Percentiles rank a stretch among this genome's conserved stretches.
Evolutionary conservation across 225 moss, liverwort and hornwort species (phyloP).

Genomic region (Polytrichum commune): DNA sequence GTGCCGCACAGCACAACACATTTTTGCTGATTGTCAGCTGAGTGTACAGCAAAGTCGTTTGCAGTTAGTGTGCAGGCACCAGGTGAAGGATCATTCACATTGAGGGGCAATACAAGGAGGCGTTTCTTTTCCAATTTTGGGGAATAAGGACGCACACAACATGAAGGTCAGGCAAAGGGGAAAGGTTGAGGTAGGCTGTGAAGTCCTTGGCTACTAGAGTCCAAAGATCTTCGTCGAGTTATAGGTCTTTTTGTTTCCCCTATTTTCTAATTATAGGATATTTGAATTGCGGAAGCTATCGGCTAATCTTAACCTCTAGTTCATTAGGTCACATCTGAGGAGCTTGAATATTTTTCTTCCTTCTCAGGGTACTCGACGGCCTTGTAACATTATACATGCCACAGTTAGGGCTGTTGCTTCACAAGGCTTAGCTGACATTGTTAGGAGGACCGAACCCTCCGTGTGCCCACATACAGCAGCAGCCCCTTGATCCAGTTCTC

Average conservation of each 20-base stretch:
- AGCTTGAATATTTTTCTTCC: conserved; percentile 28
- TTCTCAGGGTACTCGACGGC: conserved; percentile 36
- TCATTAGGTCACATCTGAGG: conserved; percentile 34
- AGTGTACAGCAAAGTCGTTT: conserved; percentile 96
- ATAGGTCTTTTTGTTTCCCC: conserved; percentile 14
- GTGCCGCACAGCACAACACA: conserved; percentile 38
- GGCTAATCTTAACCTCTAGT: conserved; percentile 23
- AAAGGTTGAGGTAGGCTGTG: conserved; percentile 34
- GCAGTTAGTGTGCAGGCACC: conserved; percentile 94
- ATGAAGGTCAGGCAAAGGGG: conserved; percentile 26
- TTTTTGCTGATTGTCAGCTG: conserved; percentile 67
- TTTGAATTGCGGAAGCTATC: conserved; percentile 40
- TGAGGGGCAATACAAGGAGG: conserved; percentile 62
- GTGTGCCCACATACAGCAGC: conserved; percentile 33
- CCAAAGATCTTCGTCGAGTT: conserved; percentile 27
- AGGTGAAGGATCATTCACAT: conserved; percentile 61
- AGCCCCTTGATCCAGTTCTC: conserved; percentile 38
- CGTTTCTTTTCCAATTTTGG: conserved; percentile 83
- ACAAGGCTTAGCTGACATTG: conserved; percentile 19
- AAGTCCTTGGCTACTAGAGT: conserved; percentile 29
- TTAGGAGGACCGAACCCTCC: conserved; percentile 18
- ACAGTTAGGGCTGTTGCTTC: conserved; percentile 26
- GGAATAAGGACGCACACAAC: conserved; percentile 50
- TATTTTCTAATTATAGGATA: conserved; percentile 34
- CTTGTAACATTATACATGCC: conserved; percentile 47